Base-by-base conservation (phyloP, 2,329 filamentous ascomycete genomes). In the Zarea fungicola region DNA sequence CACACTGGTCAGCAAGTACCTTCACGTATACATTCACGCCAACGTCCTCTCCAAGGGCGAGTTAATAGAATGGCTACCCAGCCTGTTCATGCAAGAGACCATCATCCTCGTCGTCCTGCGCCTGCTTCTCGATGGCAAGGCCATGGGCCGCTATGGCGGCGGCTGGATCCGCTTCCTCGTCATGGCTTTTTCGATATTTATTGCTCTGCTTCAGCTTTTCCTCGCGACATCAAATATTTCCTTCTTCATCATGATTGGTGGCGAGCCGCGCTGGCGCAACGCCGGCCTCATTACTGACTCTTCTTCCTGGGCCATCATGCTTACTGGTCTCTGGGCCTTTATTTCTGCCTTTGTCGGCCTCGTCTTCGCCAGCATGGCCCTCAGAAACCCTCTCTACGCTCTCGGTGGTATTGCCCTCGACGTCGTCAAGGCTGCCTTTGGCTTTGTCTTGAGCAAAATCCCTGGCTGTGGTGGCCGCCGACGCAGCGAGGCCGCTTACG, bases 221-320 rank as follows among this genome's bases (percentile, higher is more conserved):
- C 45, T 66, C 6, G 57, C 61, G 22, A 44, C 57, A 18, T 43
- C 58, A n/a, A 60, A 57, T 10, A 53, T 57, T 23, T 57, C 58
- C 21, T 63, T 63, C 37, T 61, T 55, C 29, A 31, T 52, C 14
- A 57, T 60, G 2, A 51, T 64, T 4, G 64, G 65, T 16, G 59
- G 60, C 6, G 64, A 68, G 42, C 58, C 68, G 9, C 65, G 64
- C 34, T 65, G 65, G 56, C 58, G 62, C 37, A 67, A 68, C 42
- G 52, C 65, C 22, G 62, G 54, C 13, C 47, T 67, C 6, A 59
- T 58, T 0, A 53, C 56, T n/a, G 65, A 68, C 26, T 53, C 62
- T 7, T 60, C 62, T 2, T 62, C 62, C 2, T 55, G 59, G 50
- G 54, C 55, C 14, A 54, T 66, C 31, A 52, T 68, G 25, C 57